Percentiles rank a stretch among this genome's conserved stretches.
Evolutionary conservation across 2,329 filamentous ascomycete genomes (phyloP).

Genomic region (Claviceps monticola): DNA sequence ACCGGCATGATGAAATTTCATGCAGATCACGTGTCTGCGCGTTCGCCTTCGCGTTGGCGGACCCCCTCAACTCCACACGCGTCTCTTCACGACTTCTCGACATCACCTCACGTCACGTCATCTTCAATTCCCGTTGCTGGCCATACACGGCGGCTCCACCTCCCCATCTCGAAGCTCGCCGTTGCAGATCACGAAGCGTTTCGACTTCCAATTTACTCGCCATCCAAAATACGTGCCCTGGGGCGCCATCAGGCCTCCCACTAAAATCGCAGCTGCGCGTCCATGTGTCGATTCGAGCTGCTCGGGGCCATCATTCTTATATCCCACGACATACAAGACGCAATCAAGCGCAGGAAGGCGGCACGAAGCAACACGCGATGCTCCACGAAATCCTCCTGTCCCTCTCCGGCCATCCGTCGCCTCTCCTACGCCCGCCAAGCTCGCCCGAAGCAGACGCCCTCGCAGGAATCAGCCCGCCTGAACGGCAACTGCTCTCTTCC

Average conservation of each 20-base stretch:
- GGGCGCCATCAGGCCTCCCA: neutral
- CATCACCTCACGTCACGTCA: neutral
- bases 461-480: slow-evolving; percentile 55
- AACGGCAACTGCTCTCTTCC: slow-evolving; percentile 66
- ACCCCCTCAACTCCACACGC: neutral
- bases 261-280: neutral
- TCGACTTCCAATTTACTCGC: no score
- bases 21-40: neutral
- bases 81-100: neutral
- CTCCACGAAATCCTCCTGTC: slow-evolving; percentile 97
- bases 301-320: slow-evolving; percentile 35
- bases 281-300: slow-evolving; percentile 42
- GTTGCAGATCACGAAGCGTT: no score
- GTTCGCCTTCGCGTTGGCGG: neutral
- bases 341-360: slow-evolving; percentile 21
- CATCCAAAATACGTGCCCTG: no score
- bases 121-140: neutral
- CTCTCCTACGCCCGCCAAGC: slow-evolving; percentile 52
- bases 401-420: slow-evolving; percentile 84
- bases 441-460: slow-evolving; percentile 30
- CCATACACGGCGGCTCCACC: neutral
- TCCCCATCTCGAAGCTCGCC: no score
- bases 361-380: slow-evolving; percentile 39
- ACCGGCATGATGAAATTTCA: neutral
- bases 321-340: slow-evolving; percentile 28